Evolutionary conservation across 2,329 filamentous ascomycete species (phyloP).

Genomic region (Fusarium sublunatum): DNA sequence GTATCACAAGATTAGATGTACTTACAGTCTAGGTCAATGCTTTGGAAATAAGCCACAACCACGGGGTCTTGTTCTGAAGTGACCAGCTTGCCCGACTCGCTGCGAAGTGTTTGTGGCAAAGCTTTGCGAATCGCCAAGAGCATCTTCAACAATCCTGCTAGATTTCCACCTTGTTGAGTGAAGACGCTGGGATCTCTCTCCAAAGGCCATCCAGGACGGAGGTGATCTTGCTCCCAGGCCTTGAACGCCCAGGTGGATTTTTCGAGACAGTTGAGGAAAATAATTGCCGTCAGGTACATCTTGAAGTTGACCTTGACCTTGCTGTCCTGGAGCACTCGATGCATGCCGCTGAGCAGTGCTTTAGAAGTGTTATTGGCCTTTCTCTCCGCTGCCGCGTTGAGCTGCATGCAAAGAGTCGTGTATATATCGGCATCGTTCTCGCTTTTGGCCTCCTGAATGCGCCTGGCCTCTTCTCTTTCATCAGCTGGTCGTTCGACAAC

Average conservation of each 20-base stretch:
- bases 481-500: conserved; percentile 62
- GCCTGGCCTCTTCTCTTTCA: conserved; percentile 55
- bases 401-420: conserved; percentile 71
- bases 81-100: conserved; percentile 61
- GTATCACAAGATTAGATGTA: conserved; percentile 18
- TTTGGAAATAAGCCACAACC: conserved; percentile 64
- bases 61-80: conserved; percentile 60
- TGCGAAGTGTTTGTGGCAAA: conserved; percentile 63
- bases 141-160: conserved; percentile 70
- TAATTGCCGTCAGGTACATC: conserved; percentile 70
- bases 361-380: conserved; percentile 71
- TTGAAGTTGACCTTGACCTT: conserved; percentile 69
- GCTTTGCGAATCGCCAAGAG: conserved; percentile 70
- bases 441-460: conserved; percentile 61
- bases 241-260: conserved; percentile 77
- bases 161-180: conserved; percentile 67
- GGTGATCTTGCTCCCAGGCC: conserved; percentile 72
- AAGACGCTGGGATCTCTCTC: conserved; percentile 67
- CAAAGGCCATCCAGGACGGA: conserved; percentile 70
- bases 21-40: conserved; percentile 68
- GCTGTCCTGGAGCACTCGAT: conserved; percentile 70
- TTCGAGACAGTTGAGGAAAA: conserved; percentile 73
- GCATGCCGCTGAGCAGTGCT: conserved; percentile 68
- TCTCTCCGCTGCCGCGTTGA: conserved; percentile 72
- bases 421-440: conserved; percentile 67